phyloP scores from a whole-genome alignment of 257 asterid species.

The Cruciata laevipes region DNA sequence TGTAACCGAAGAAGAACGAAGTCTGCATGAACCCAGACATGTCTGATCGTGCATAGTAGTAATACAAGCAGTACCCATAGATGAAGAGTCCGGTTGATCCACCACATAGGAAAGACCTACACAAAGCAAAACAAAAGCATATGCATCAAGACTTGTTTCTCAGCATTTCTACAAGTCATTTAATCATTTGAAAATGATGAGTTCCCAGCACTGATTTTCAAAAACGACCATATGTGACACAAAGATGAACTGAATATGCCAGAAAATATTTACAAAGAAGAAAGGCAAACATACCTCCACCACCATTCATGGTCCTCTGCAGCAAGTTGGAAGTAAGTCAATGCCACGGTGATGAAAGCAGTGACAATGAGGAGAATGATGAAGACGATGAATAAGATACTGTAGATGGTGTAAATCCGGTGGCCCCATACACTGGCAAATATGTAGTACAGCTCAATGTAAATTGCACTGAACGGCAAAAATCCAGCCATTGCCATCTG shows the following conservation, averaged over 20 bases:
- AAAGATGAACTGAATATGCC: not conserved
- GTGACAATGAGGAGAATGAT: constrained; percentile 41
- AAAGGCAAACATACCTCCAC: constrained; percentile 32
- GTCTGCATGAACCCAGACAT: constrained; percentile 98
- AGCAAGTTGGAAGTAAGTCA: constrained; percentile 48
- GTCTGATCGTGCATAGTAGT: constrained; percentile 76
- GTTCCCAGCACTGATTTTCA: no score
- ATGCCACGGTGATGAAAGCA: constrained; percentile 44
- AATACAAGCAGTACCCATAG: constrained; percentile 75
- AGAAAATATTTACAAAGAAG: not conserved
- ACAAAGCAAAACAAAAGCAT: not conserved
- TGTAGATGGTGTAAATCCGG: constrained; percentile 42
- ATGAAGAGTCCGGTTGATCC: constrained; percentile 89
- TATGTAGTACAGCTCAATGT: constrained; percentile 46
- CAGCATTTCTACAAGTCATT: not conserved
- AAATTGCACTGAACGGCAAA: constrained; percentile 46
- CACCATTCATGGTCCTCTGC: constrained; percentile 52
- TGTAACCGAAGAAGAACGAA: constrained; percentile 67
- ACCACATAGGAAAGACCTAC: constrained; percentile 83
- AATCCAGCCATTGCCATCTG: constrained; percentile 54
- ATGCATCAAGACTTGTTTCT: not conserved
- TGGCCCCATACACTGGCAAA: constrained; percentile 52
- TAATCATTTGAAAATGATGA: not conserved
- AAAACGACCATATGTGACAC: not conserved
- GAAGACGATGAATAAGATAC: constrained; percentile 39